Conservation (phyloP, 352 stramenopile genomes). For the Globisporangium lucens region DNA sequence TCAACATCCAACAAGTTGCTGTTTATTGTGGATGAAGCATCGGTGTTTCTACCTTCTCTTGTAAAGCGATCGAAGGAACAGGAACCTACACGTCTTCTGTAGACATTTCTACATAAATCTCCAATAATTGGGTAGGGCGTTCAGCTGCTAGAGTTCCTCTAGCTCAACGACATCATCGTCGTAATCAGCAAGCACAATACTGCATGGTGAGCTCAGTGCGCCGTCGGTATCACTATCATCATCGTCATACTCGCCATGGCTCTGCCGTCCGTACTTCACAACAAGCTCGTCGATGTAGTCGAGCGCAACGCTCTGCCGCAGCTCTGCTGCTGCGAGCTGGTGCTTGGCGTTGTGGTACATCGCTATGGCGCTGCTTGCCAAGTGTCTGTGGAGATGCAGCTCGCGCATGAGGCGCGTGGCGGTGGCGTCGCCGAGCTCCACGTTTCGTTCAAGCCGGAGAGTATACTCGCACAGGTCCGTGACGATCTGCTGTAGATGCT, state of each 20-base stretch:
- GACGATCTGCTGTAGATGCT: neutral
- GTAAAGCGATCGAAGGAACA: too few relatives aligned
- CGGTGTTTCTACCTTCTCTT: too few relatives aligned
- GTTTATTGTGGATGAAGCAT: neutral
- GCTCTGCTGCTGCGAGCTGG: neutral
- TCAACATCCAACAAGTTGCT: neutral
- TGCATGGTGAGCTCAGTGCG: neutral
- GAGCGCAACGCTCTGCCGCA: slow-evolving; percentile 2
- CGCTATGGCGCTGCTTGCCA: neutral
- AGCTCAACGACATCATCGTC: neutral
- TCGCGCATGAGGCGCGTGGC: neutral
- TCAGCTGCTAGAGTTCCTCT: neutral
- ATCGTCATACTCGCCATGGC: neutral
- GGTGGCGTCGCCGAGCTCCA: neutral
- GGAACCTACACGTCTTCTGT: neutral
- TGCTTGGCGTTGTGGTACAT: slow-evolving; percentile 11
- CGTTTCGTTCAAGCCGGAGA: neutral
- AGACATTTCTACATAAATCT: neutral
- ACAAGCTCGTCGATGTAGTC: slow-evolving; percentile 10
- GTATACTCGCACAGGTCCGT: neutral
- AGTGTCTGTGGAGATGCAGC: neutral
- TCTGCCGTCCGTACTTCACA: slow-evolving; percentile 1
- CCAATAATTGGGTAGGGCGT: neutral
- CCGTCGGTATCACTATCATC: neutral
- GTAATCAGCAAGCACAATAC: neutral